Conservation (phyloP, 2,329 filamentous ascomycete species). For the Emydomyces testavorans region DNA sequence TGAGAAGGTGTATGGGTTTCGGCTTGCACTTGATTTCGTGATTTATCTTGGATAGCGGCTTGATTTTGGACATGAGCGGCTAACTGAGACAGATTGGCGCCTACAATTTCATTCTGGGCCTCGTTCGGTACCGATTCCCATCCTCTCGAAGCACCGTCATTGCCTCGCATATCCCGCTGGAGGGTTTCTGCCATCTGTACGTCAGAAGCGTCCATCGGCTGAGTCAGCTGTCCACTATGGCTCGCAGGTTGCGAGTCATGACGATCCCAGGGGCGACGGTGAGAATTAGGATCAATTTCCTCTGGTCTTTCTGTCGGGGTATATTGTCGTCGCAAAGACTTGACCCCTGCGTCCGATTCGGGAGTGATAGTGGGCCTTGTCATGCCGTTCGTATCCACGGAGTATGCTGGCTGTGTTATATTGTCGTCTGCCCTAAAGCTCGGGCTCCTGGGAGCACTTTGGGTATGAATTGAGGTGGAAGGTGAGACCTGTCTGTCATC, state of each 20-base stretch:
- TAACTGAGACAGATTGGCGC: slow-evolving; percentile 23
- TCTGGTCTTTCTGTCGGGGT: slow-evolving; percentile 18
- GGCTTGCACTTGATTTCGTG: slow-evolving; percentile 8
- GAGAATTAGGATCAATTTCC: slow-evolving; percentile 20
- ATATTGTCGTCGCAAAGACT: slow-evolving; percentile 4
- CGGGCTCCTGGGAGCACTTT: slow-evolving; percentile 29
- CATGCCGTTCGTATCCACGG: slow-evolving; percentile 18
- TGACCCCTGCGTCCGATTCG: slow-evolving; percentile 15
- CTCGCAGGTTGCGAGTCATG: slow-evolving; percentile 34
- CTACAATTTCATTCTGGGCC: slow-evolving; percentile 28
- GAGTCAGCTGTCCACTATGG: slow-evolving; percentile 36
- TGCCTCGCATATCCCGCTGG: slow-evolving; percentile 39
- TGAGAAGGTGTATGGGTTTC: slow-evolving; percentile 2
- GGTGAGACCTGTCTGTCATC: slow-evolving; percentile 35
- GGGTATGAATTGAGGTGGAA: slow-evolving; percentile 28
- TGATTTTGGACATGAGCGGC: background rate
- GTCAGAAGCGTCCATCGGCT: slow-evolving; percentile 37
- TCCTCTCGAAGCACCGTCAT: slow-evolving; percentile 27
- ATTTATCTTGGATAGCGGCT: slow-evolving; percentile 4
- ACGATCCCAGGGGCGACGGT: slow-evolving; percentile 28
- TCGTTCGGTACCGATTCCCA: slow-evolving; percentile 26
- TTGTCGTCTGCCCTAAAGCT: slow-evolving; percentile 29
- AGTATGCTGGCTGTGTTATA: slow-evolving; percentile 19
- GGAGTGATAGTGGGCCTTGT: slow-evolving; percentile 15
- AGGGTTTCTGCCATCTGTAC: slow-evolving; percentile 43